Conservation (phyloP, 1,139 yeast species). For the Kurtzmaniella natalensis region DNA sequence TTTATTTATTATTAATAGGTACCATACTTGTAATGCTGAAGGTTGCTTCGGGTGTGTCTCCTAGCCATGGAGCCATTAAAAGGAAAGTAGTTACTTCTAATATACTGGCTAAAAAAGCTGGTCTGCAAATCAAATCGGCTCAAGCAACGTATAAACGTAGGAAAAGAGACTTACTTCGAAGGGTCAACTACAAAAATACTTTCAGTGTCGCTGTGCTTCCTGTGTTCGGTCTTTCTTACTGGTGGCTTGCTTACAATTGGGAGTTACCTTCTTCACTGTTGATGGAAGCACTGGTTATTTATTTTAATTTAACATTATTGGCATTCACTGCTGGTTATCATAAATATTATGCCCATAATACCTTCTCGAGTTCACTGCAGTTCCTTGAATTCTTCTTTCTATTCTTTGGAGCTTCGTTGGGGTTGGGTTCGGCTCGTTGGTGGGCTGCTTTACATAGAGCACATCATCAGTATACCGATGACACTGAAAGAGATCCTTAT, state of each 20-base stretch:
- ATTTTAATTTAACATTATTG: conserved; percentile 35
- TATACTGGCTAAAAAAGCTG: neutral
- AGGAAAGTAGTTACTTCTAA: conserved; percentile 5
- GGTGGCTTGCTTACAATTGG: conserved; percentile 9
- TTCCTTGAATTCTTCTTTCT: conserved; percentile 42
- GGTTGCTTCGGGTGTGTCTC: neutral
- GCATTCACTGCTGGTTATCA: conserved; percentile 44
- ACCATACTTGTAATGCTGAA: too few relatives aligned
- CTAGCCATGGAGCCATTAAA: conserved; percentile 7
- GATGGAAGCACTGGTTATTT: conserved; percentile 14
- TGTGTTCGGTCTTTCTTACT: conserved; percentile 19
- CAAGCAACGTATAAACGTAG: conserved; percentile 23
- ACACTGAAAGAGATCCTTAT: conserved; percentile 66
- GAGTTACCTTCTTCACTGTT: neutral
- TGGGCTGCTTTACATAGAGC: conserved; percentile 69
- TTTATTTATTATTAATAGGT: too few relatives aligned
- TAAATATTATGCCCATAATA: conserved; percentile 51
- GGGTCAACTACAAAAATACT: conserved; percentile 31
- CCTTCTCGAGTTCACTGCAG: conserved; percentile 38
- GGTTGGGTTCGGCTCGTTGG: conserved; percentile 57
- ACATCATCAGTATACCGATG: conserved; percentile 62
- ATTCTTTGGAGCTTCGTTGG: conserved; percentile 54
- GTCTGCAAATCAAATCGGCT: conserved; percentile 8
- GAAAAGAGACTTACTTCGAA: conserved; percentile 27
- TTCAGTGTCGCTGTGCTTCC: conserved; percentile 34